These are phyloP conservation scores for Gossypium turneri DNA, from an alignment of 345 rosid genomes.

Conservation along the genomic window DNA sequence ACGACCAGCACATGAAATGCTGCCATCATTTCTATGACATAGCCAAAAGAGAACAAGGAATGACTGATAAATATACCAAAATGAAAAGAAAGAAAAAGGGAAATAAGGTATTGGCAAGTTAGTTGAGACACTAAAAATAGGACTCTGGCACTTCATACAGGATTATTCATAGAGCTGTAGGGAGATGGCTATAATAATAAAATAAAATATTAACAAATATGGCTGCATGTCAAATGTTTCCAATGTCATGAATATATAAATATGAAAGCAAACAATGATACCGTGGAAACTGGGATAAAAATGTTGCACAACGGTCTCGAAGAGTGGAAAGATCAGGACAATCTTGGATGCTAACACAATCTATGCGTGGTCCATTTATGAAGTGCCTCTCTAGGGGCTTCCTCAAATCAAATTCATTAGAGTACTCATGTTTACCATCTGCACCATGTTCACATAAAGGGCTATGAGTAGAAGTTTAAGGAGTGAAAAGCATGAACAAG, in stretches of 20 bases:
- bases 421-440: slow-evolving; percentile 63
- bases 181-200: slow-evolving; percentile 4
- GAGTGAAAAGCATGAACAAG: neutral
- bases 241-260: neutral
- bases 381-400: slow-evolving; percentile 89
- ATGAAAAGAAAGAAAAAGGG: neutral
- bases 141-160: neutral
- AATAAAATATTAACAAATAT: neutral
- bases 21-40: slow-evolving; percentile 49
- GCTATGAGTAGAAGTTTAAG: neutral
- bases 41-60: slow-evolving; percentile 14
- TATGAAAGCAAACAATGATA: slow-evolving; percentile 22
- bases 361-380: slow-evolving; percentile 43
- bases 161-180: neutral
- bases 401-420: slow-evolving; percentile 86
- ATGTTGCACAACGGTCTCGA: slow-evolving; percentile 50
- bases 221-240: slow-evolving; percentile 4
- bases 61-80: neutral
- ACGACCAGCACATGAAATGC: slow-evolving; percentile 47
- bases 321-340: slow-evolving; percentile 49
- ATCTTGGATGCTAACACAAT: slow-evolving; percentile 70
- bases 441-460: slow-evolving; percentile 25
- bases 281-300: slow-evolving; percentile 67
- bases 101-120: neutral
- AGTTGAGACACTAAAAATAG: neutral